Conservation (phyloP, 768 basidiomycete species). For the Russula lepida region DNA sequence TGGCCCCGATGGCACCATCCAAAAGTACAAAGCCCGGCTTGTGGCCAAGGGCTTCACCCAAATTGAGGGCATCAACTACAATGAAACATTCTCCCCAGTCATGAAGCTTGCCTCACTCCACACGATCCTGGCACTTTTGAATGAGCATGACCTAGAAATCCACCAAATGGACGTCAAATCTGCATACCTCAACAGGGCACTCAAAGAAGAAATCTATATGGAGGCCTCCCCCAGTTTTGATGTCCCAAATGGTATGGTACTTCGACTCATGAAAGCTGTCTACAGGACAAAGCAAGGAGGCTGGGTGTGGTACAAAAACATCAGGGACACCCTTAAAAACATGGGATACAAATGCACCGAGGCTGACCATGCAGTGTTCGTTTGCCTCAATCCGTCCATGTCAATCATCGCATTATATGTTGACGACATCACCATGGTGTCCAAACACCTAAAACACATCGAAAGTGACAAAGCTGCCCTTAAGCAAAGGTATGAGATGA, state of each 20-base stretch:
- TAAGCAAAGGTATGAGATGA: no score
- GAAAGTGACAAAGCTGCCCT: no score
- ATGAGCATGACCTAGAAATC: neutral
- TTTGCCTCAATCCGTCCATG: accelerated
- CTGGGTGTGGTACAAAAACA: neutral
- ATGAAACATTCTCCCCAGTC: conserved; percentile 10
- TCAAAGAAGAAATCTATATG: neutral
- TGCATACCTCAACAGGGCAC: neutral
- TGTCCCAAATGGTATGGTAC: neutral
- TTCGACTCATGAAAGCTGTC: neutral
- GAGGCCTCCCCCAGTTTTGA: neutral
- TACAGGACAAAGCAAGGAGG: neutral
- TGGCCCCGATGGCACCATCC: conserved; percentile 25
- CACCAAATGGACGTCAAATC: neutral
- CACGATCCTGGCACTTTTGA: neutral
- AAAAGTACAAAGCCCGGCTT: conserved; percentile 31
- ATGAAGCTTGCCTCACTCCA: conserved; percentile 15
- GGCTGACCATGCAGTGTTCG: neutral
- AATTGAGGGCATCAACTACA: conserved; percentile 29
- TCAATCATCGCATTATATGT: neutral
- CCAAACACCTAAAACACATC: no score
- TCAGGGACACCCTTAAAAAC: accelerated
- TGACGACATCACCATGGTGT: neutral
- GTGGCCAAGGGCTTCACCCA: conserved; percentile 34
- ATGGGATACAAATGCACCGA: neutral